Evolutionary conservation across 2,329 filamentous ascomycete species (phyloP).

Genomic region (Penicillium thymicola): DNA sequence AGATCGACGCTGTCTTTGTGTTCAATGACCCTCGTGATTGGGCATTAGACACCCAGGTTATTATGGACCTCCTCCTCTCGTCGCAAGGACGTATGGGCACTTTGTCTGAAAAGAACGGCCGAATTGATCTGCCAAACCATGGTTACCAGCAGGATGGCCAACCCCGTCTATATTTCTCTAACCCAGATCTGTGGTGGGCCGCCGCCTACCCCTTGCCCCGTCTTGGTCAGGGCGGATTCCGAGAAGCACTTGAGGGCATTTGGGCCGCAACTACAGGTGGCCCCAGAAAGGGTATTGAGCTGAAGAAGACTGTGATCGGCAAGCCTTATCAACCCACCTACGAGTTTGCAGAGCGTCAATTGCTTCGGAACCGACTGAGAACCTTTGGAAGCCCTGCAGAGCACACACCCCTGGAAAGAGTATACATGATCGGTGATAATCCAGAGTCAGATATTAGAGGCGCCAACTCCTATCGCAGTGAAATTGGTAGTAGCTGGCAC

Average conservation of each 20-base stretch:
- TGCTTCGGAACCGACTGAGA: constrained; percentile 59
- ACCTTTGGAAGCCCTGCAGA: constrained; percentile 40
- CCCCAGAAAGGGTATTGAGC: constrained; percentile 48
- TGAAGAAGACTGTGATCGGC: constrained; percentile 69
- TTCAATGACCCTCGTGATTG: constrained; percentile 97
- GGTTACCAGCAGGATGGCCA: constrained; percentile 84
- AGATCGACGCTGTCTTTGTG: constrained; percentile 86
- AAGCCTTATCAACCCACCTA: constrained; percentile 80
- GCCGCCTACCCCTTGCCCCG: constrained; percentile 79
- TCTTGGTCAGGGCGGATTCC: constrained; percentile 88
- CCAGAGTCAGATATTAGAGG: constrained; percentile 87
- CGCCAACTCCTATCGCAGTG: constrained; percentile 70
- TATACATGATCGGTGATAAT: constrained; percentile 95
- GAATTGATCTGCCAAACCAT: constrained; percentile 60
- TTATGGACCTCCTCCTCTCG: constrained; percentile 79
- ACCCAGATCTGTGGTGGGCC: constrained; percentile 87
- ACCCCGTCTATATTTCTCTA: constrained; percentile 80
- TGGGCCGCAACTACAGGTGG: constrained; percentile 70
- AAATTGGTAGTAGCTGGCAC: constrained; percentile 68
- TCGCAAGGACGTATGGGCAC: constrained; percentile 77
- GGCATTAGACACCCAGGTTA: constrained; percentile 83
- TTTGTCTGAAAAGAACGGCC: constrained; percentile 68
- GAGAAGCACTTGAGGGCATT: constrained; percentile 73
- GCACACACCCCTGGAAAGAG: constrained; percentile 57
- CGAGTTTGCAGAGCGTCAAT: constrained; percentile 72